Evolutionary conservation across 768 basidiomycete genomes (phyloP), one percentile per base, ranked within the genome.

Genomic region (Rhodosporidiobolus sp.): DNA sequence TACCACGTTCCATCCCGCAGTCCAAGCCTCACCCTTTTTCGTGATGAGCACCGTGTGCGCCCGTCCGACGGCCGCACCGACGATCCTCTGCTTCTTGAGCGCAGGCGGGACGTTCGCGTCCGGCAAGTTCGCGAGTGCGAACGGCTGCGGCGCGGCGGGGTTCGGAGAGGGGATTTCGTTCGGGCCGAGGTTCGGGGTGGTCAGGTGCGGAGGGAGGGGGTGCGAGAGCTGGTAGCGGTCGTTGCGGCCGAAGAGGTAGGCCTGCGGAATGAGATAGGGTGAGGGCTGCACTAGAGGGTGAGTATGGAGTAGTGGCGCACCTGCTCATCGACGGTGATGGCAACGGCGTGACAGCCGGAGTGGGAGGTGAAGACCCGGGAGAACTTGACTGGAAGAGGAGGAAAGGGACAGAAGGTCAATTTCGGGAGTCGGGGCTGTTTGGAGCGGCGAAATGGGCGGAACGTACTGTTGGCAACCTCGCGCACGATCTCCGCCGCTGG

Each of bases 211-310:
- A 1, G 71, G 75, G 58, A 67, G 76, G 38, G 67, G 72, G 62
- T 63, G 43, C 16, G 67, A 53, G 62, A 73, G 69, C 53, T 77
- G 77, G 50, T 70, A 35, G 67, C 72, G 72, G 34, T 76, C 87
- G 81, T 92, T 92, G 64, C 92, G 87, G 12, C 95, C 95, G 79
- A 94, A 91, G 77, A 97, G 81, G 88, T 92, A 94, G 16, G 93
- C 95, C 50, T 86, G 85, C 12, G 92, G 93, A 9, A 5, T 1
- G 55, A 17, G 49, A n/a, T 16, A n/a, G 1, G n/a, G 28, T 28
- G 20, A 3, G 53, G 8, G 10, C 4, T 1, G 24, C 26, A 22
- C n/a, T n/a, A 38, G 24, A 8, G 49, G 0, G 35, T 12, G 49
- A 17, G 9, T 7, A 34, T 22, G 38, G n/a, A n/a, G n/a, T n/a